Evolutionary conservation across 2,329 filamentous ascomycete species (phyloP).

Genomic region (Clonostachys byssicola): DNA sequence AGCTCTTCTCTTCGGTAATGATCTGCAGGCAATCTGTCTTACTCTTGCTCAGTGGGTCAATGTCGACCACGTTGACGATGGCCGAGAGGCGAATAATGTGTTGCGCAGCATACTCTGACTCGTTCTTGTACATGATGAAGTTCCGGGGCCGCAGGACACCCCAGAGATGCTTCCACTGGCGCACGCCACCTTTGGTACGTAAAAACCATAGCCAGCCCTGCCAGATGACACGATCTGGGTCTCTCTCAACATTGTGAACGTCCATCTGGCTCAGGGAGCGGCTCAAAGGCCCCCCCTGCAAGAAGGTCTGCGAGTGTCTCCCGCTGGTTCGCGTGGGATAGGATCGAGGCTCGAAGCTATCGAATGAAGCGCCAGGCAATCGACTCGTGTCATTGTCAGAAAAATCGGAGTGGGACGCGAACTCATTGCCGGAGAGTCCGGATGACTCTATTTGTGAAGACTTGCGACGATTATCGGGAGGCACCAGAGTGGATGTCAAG

Average conservation of each 20-base stretch:
- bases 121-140: conserved; percentile 88
- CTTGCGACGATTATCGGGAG: conserved; percentile 36
- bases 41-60: conserved; percentile 79
- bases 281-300: conserved; percentile 41
- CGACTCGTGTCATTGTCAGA: conserved; percentile 62
- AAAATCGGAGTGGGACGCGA: conserved; percentile 82
- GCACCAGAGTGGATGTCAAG: conserved; percentile 10
- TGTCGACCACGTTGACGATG: conserved; percentile 88
- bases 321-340: conserved; percentile 7
- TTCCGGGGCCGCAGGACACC: conserved; percentile 82
- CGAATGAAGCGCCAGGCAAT: conserved; percentile 45
- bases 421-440: conserved; percentile 57
- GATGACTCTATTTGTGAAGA: conserved; percentile 64
- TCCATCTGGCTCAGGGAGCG: conserved; percentile 1
- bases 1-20: conserved; percentile 87
- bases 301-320: conserved; percentile 37
- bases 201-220: conserved; percentile 87
- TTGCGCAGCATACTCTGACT: conserved; percentile 81
- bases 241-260: conserved; percentile 43
- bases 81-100: conserved; percentile 75
- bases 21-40: conserved; percentile 88
- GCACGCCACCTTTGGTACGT: conserved; percentile 75
- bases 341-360: conserved; percentile 23
- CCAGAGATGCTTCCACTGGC: conserved; percentile 95
- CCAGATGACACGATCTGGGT: conserved; percentile 87